Evolutionary conservation across 495 filamentous ascomycete genomes (phyloP).

Genomic region (Penicillium psychrofluorescens): DNA sequence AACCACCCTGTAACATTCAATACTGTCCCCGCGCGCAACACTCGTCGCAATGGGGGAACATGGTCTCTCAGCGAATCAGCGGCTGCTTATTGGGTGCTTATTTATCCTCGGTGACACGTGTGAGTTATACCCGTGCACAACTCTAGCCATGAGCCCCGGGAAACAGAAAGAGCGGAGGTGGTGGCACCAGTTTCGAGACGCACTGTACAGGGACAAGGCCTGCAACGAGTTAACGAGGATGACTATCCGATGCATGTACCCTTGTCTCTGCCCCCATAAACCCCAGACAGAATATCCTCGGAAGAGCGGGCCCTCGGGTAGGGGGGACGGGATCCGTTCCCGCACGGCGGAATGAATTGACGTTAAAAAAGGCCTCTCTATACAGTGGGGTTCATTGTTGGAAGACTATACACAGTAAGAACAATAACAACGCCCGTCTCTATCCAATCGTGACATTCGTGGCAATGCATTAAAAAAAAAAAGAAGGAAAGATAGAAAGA

Average conservation of each 20-base stretch:
- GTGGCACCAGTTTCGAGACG: no score
- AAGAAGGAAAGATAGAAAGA: constrained; percentile 6
- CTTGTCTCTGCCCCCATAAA: constrained; percentile 2
- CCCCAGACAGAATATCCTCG: constrained; percentile 19
- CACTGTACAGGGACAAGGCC: constrained; percentile 2
- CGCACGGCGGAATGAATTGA: neutral
- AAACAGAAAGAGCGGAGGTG: no score
- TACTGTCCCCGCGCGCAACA: neutral
- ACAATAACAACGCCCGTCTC: neutral
- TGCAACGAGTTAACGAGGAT: neutral
- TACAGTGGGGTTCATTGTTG: neutral
- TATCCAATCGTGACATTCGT: constrained; percentile 17
- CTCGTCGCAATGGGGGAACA: neutral
- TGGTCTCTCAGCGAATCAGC: constrained; percentile 14
- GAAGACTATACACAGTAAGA: no score
- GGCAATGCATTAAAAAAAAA: constrained; percentile 4
- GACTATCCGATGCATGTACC: neutral
- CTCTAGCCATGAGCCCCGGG: no score
- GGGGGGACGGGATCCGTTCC: constrained; percentile 9
- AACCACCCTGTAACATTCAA: neutral
- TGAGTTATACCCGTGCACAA: no score
- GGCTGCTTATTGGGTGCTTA: constrained; percentile 19
- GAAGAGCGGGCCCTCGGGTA: constrained; percentile 8
- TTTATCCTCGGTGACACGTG: neutral
- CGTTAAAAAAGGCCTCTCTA: neutral